Evolutionary conservation across 805 yeast genomes (phyloP).

Genomic region (Saturnispora quitensis): DNA sequence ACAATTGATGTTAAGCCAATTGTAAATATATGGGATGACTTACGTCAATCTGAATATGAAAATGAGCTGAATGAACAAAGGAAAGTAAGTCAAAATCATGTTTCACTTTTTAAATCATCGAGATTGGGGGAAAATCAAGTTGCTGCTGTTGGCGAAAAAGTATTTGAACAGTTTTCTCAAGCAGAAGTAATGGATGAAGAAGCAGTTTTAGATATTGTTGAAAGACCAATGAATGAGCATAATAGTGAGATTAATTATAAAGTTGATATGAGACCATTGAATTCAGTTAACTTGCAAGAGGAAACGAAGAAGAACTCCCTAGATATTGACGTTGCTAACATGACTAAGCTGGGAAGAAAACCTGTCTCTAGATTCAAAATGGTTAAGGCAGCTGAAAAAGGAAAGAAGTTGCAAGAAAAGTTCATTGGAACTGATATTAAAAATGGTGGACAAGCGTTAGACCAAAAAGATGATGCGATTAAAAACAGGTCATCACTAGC

Average conservation of each 20-base stretch:
- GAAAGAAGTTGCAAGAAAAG: constrained; percentile 12
- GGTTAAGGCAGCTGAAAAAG: constrained; percentile 12
- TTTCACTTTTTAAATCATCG: constrained; percentile 16
- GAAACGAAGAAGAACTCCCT: not conserved
- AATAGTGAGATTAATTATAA: not conserved
- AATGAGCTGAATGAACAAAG: constrained; percentile 7
- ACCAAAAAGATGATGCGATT: not conserved
- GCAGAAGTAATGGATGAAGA: constrained; percentile 5
- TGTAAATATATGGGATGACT: constrained; percentile 44
- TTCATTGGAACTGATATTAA: constrained; percentile 8
- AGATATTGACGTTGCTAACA: not conserved
- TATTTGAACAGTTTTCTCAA: not conserved
- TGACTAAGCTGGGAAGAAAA: constrained; percentile 12
- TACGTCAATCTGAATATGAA: constrained; percentile 26
- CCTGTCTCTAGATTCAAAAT: constrained; percentile 9
- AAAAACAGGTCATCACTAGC: not conserved
- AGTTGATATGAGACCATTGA: not conserved
- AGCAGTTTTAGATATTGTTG: constrained; percentile 16
- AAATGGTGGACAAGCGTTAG: constrained; percentile 4
- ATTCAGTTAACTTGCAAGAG: not conserved
- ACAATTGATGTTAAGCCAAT: constrained; percentile 49
- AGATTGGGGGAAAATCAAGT: not conserved
- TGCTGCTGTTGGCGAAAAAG: not conserved
- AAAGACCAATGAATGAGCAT: constrained; percentile 2
- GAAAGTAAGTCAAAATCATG: constrained; percentile 2